phyloP scores from a whole-genome alignment of 495 filamentous ascomycete genomes.

The Trichoderma asperelloides region DNA sequence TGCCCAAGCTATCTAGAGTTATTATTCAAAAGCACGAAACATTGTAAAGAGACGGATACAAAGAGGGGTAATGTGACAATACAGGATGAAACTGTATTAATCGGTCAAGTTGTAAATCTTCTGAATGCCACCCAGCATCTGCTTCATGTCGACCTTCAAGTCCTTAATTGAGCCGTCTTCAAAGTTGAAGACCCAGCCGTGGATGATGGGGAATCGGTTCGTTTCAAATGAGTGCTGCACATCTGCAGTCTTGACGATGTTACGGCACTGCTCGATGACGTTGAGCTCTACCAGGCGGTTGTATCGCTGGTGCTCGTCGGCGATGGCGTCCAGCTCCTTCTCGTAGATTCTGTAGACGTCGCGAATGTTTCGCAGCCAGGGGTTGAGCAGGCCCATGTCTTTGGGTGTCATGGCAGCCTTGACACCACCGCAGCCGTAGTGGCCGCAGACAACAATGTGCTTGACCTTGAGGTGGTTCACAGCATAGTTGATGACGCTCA shows the following conservation, averaged over 20 bases:
- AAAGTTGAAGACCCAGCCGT: conserved; percentile 50
- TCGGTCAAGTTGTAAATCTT: conserved; percentile 44
- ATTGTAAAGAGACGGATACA: background rate
- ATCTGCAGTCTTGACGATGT: conserved; percentile 49
- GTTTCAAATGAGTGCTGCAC: conserved; percentile 44
- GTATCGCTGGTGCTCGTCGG: conserved; percentile 34
- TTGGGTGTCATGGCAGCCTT: conserved; percentile 51
- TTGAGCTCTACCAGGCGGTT: conserved; percentile 53
- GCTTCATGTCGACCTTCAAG: conserved; percentile 39
- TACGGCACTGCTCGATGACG: conserved; percentile 49
- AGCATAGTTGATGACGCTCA: conserved; percentile 56
- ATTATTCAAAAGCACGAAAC: background rate
- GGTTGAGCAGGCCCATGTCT: conserved; percentile 50
- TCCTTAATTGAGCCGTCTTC: conserved; percentile 44
- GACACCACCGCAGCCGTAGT: conserved; percentile 57
- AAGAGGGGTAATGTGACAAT: background rate
- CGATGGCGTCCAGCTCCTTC: conserved; percentile 44
- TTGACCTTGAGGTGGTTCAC: conserved; percentile 51
- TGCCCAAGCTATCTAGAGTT: no score
- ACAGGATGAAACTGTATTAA: background rate
- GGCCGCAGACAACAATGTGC: conserved; percentile 57
- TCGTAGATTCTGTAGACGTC: conserved; percentile 52
- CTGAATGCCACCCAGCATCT: conserved; percentile 37
- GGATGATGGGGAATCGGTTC: conserved; percentile 45
- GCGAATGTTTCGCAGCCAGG: conserved; percentile 53